Percentiles rank a stretch among this genome's conserved stretches.
Conservation (phyloP, 169 alveolate genomes). For the Cryptosporidium sp. region DNA sequence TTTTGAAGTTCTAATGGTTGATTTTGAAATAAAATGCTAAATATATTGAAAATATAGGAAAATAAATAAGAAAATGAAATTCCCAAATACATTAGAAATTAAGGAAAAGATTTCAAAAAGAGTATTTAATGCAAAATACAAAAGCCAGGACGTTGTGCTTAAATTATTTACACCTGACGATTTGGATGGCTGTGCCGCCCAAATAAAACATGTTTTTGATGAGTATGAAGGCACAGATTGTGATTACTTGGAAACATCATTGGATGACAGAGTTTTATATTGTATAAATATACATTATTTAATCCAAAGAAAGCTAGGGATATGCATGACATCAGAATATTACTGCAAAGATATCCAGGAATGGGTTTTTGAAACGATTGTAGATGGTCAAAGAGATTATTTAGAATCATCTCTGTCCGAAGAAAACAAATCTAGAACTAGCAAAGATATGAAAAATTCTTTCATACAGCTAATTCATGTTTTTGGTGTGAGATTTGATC, state of each 20-base stretch:
- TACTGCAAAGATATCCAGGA: constrained; percentile 2
- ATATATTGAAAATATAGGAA: neutral
- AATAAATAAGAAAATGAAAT: neutral
- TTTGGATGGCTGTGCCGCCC: constrained; percentile 67
- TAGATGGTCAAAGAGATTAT: neutral
- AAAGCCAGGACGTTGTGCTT: constrained; percentile 7
- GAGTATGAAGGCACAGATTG: neutral
- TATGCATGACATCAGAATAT: constrained; percentile 21
- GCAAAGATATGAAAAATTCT: neutral
- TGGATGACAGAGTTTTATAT: constrained; percentile 36
- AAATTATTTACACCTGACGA: constrained; percentile 35
- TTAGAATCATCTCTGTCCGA: neutral
- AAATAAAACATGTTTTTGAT: constrained; percentile 37
- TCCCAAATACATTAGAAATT: constrained; percentile 30
- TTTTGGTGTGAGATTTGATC: constrained; percentile 60
- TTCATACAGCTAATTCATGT: constrained; percentile 44
- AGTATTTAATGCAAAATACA: constrained; percentile 27
- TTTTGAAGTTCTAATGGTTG: neutral
- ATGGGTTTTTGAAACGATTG: constrained; percentile 16
- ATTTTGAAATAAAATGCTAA: neutral
- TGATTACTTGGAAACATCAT: constrained; percentile 27
- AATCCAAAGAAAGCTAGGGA: constrained; percentile 12
- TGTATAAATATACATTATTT: constrained; percentile 35
- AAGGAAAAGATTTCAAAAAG: constrained; percentile 35
- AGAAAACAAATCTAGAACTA: neutral